Conservation (phyloP, 106 monocot species). For the Dendrobium nobile region DNA sequence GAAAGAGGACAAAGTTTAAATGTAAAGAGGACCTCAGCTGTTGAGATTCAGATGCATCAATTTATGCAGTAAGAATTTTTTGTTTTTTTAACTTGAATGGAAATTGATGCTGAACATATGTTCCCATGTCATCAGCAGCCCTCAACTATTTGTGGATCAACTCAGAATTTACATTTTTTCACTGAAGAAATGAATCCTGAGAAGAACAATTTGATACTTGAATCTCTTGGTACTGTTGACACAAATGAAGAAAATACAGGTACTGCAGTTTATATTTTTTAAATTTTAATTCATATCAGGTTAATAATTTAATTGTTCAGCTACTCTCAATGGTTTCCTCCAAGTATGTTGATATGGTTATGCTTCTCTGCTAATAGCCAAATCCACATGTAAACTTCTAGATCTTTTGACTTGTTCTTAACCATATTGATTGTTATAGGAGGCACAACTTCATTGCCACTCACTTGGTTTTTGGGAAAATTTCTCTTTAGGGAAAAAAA, state of each 20-base stretch:
- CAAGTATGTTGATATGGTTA: background rate
- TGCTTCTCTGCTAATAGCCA: too few species aligned
- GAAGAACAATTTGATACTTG: background rate
- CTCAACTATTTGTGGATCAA: background rate
- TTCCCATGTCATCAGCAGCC: background rate
- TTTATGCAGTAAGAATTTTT: background rate
- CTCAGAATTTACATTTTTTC: background rate
- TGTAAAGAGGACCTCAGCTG: background rate
- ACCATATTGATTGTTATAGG: too few species aligned
- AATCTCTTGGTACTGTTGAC: background rate
- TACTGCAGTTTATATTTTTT: background rate
- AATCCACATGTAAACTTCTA: too few species aligned
- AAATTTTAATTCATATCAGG: background rate
- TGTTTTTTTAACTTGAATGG: background rate
- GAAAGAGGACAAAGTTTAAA: too few species aligned
- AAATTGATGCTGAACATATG: background rate
- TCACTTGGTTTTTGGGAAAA: too few species aligned
- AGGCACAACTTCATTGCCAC: too few species aligned
- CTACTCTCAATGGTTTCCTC: background rate
- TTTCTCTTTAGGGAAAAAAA: too few species aligned
- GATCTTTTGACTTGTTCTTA: too few species aligned
- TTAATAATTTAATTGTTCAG: background rate
- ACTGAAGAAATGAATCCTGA: background rate
- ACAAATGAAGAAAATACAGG: background rate
- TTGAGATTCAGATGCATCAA: background rate